Evolutionary conservation across 2,329 filamentous ascomycete species (phyloP), one percentile per base, ranked within the genome.

Genomic region (Hymenotorrendiella dingleyae): DNA sequence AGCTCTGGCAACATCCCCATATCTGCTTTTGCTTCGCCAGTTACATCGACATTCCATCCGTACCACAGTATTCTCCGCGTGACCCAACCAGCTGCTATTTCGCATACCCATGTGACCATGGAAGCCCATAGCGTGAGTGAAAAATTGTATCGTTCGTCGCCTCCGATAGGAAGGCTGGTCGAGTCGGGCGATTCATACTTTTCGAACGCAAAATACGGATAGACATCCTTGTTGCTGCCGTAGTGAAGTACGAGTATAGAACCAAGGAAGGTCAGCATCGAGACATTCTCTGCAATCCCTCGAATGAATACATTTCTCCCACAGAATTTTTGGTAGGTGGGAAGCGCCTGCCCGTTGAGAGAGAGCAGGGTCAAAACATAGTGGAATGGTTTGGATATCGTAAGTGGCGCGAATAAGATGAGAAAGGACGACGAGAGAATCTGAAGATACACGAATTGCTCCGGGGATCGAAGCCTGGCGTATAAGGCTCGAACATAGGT

Each of bases 401-500:
- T 77, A 35, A 84, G 61, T 14, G 80, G 80, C 3, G 74, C 78
- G 27, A 83, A 65, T 47, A 83, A 67, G 54, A 84, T 79, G 40
- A 84, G 72, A 42, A 73, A 70, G 8, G 74, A 72, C 14, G 78
- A 82, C 1, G 79, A 83, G 47, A 84, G 67, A 12, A 78, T 62
- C 60, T 84, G 80, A 27, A 84, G 75, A 51, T 75, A 69, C 44
- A 83, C 69, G 64, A 84, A 84, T 62, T 84, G 79, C 28, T 68
- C 63, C 0, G 79, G 80, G 5, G 76, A 80, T 48, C 80, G 78
- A 11, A 84, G 72, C 14, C 80, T 78, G 11, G 80, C 80, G 58
- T 84, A 84, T 45, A 84, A 63, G 9, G 80, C 78, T 40, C 80
- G 78, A 10, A 84, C 80, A 62, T 84, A 84, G 4, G 80, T 84